phyloP scores from a whole-genome alignment of 306 rosid species.

The Gillenia trifoliata region DNA sequence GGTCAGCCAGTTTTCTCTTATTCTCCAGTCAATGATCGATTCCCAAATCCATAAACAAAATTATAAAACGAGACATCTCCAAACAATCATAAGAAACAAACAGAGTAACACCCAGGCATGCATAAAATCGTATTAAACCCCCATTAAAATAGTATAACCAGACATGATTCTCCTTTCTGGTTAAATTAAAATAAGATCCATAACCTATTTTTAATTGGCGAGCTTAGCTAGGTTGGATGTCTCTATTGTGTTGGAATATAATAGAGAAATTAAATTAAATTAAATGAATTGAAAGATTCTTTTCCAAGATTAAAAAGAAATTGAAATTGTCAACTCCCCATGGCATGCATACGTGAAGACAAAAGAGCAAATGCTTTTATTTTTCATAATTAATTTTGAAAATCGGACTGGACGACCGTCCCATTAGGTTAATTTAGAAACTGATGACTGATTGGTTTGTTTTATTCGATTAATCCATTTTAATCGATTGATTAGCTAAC shows the following conservation, averaged over 20 bases:
- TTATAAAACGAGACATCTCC: not conserved
- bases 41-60: not conserved
- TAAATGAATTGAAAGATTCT: not conserved
- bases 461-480: not conserved
- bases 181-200: not conserved
- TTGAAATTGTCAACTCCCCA: conserved; percentile 11
- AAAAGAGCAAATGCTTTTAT: not conserved
- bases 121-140: not conserved
- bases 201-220: not conserved
- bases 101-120: not conserved
- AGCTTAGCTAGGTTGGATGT: not conserved
- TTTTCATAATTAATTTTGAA: not conserved
- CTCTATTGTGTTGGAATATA: not conserved
- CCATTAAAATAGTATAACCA: not conserved
- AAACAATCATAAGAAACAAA: not conserved
- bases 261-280: not conserved
- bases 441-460: not conserved
- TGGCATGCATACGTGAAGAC: not conserved
- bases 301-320: not conserved
- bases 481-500: not conserved
- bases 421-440: not conserved
- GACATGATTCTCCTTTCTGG: conserved; percentile 6
- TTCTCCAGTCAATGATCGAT: not conserved
- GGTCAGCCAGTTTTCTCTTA: conserved; percentile 1
- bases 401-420: not conserved